Base-by-base conservation (phyloP, 2,329 filamentous ascomycete genomes). In the Colletotrichum filicis region DNA sequence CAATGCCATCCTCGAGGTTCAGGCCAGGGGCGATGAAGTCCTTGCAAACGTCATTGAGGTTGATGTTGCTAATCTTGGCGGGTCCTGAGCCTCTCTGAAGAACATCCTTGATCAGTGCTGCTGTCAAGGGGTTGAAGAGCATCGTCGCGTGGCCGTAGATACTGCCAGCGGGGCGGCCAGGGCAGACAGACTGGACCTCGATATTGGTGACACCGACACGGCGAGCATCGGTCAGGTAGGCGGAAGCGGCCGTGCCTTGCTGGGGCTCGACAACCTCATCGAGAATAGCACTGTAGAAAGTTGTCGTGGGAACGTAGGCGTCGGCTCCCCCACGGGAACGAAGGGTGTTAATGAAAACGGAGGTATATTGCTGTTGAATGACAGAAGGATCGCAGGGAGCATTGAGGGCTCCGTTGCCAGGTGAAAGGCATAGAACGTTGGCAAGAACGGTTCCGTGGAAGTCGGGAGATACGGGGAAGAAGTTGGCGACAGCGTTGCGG, bases 231-330 rank as follows among this genome's bases (percentile, higher is more conserved):
- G 79, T 67, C 7, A 87, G 78, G 71, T 79, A 85, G 0, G 84
- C 87, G 0, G 87, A 90, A 0, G 88, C 88, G 3, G 77, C 76
- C 0, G 79, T 79, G 4, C 86, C 88, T 32, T 76, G 75, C 78
- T 88, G 84, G 1, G 87, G 88, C 78, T 89, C 78, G 2, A 90
- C 87, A 63, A 90, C 82, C 75, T 90, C 84, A 74, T 90, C 87
- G 30, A 83, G 79, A 46, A 83, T 78, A 14, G 81, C 79, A 0
- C 85, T 86, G 79, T 87, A 90, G 58, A 90, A 80, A 0, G 83
- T 87, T 0, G 88, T 90, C 0, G 87, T 90, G 1, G 87, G 87
- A 0, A 90, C 86, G 74, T 88, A 90, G 5, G 86, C 87, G 1
- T 84, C 86, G 65, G 87, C 86, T 0, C 88, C 88, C 28, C 82